Evolutionary conservation across 2,329 filamentous ascomycete genomes (phyloP), one percentile per base, ranked within the genome.

Genomic region (Aureobasidium mangrovei): DNA sequence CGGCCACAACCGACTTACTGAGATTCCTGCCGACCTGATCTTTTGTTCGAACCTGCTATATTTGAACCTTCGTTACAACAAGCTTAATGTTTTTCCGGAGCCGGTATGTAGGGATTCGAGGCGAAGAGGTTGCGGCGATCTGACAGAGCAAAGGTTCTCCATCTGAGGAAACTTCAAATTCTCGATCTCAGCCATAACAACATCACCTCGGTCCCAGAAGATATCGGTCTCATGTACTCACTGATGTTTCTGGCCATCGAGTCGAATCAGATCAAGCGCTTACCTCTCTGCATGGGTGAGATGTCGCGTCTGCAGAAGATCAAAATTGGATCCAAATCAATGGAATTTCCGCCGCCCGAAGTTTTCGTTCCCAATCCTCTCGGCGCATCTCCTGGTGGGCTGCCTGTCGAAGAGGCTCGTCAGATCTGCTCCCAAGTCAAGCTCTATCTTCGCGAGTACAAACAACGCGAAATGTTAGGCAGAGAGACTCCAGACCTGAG

Each of bases 161-260:
- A 90, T 68, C 78, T 97, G 58, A 84, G 82, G 51, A 86, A 89
- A 33, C 80, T 97, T 54, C 91, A 97, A 71, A 95, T 96, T 56
- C 80, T 97, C 58, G 91, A 97, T 71, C 78, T 97, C 53, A 91
- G 90, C 67, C 82, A 88, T 62, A 97, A 97, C 67, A 88, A 86
- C 67, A 83, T 97, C 58, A 81, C 80, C 45, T 74, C 80, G 7
- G 78, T 97, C 2, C 90, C 91, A 0, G 81, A 84, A 44, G 86
- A 91, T 53, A 87, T 96, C 58, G 81, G 80, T 57, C 88, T 84
- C 64, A 76, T 97, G 63, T 84, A 84, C 4, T 95, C 88, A 1
- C 74, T 97, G 59, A 94, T 95, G 65, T 91, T 96, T 12, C 76
- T 97, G 53, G 91, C 90, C 2, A 80, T 96, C 35, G 86, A 88